Percentiles rank a stretch among this genome's conserved stretches.
Evolutionary conservation across 345 rosid species (phyloP).

Genomic region (Hibiscus trionum): DNA sequence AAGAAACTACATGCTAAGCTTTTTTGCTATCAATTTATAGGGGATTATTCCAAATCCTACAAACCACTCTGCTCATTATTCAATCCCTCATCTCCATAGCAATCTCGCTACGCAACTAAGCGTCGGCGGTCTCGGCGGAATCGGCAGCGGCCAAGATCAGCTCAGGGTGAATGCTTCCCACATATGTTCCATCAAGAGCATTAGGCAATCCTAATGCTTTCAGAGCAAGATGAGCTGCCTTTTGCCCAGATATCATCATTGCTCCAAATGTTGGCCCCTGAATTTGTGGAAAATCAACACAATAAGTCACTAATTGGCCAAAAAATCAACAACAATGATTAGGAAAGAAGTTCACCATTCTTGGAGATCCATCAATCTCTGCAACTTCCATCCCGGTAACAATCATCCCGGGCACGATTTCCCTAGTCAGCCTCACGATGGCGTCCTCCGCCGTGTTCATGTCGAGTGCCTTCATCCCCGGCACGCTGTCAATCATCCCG

Average conservation of each 20-base stretch:
- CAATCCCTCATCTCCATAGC: neutral
- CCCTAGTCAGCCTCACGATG: constrained; percentile 73
- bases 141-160: constrained; percentile 61
- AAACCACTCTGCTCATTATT: too few species aligned
- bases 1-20: neutral
- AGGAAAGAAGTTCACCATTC: constrained; percentile 45
- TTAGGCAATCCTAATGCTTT: constrained; percentile 65
- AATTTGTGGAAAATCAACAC: neutral
- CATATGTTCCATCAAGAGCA: constrained; percentile 53
- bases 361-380: constrained; percentile 90
- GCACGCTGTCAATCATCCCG: constrained; percentile 71
- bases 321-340: neutral
- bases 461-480: constrained; percentile 88
- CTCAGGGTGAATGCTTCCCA: constrained; percentile 44
- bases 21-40: neutral
- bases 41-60: neutral
- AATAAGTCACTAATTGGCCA: neutral
- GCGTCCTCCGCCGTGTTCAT: constrained; percentile 97
- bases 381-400: constrained; percentile 97
- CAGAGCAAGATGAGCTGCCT: constrained; percentile 83
- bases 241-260: constrained; percentile 96
- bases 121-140: constrained; percentile 51
- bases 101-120: constrained; percentile 13
- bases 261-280: constrained; percentile 98
- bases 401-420: constrained; percentile 89